phyloP scores from a whole-genome alignment of 1,284 basidiomycete species.

The Mycosarcoma maydis region DNA sequence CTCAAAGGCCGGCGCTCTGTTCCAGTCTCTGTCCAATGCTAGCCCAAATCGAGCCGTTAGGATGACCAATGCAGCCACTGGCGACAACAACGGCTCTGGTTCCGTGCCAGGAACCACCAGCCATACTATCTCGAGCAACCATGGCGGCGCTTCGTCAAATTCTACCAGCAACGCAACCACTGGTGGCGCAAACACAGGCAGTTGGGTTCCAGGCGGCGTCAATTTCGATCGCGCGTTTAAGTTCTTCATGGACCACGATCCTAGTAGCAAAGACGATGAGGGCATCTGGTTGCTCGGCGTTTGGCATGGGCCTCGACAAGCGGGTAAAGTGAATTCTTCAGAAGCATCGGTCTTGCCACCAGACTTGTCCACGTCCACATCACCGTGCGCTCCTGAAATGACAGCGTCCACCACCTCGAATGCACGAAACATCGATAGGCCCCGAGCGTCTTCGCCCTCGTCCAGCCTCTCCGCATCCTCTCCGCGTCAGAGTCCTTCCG shows the following conservation, averaged over 20 bases:
- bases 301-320: slow-evolving; percentile 48
- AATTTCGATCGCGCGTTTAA: slow-evolving; percentile 57
- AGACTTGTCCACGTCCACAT: background rate
- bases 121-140: background rate
- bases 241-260: slow-evolving; percentile 55
- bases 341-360: background rate
- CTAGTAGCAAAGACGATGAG: slow-evolving; percentile 27
- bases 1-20: slow-evolving; percentile 27
- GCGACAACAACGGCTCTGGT: slow-evolving; percentile 5
- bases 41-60: slow-evolving; percentile 9
- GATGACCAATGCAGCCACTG: slow-evolving; percentile 1
- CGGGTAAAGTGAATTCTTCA: background rate
- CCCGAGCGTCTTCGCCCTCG: slow-evolving; percentile 18
- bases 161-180: background rate
- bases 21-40: slow-evolving; percentile 19
- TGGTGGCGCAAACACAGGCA: slow-evolving; percentile 6
- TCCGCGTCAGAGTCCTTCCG: slow-evolving; percentile 14
- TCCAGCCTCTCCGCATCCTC: slow-evolving; percentile 18
- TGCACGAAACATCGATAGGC: slow-evolving; percentile 3
- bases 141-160: background rate
- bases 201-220: slow-evolving; percentile 35
- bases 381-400: background rate
- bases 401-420: slow-evolving; percentile 3
- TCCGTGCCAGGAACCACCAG: slow-evolving; percentile 2
- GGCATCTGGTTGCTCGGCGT: slow-evolving; percentile 62